These are phyloP conservation scores for Pestalotiopsis sp. DNA, from an alignment of 2,329 filamentous ascomycete species.

Conservation along the genomic window DNA sequence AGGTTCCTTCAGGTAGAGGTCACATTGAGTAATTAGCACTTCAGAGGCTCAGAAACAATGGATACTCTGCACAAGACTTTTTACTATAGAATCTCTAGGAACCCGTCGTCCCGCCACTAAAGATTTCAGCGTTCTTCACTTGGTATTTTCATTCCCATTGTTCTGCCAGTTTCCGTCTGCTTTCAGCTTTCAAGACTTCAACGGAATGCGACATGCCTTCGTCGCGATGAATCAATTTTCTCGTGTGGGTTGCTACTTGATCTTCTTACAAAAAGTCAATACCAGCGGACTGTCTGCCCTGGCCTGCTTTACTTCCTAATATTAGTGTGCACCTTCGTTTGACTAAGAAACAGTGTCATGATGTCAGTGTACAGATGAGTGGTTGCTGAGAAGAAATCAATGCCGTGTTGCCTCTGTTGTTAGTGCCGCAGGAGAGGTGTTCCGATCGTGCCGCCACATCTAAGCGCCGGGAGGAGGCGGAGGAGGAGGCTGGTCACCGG, in stretches of 20 bases:
- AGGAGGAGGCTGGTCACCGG: slow-evolving; percentile 63
- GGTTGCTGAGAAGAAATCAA: not conserved
- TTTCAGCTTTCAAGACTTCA: not conserved
- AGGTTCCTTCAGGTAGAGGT: too few species aligned
- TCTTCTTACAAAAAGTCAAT: slow-evolving; percentile 1
- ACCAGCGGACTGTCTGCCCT: not conserved
- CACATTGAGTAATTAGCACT: too few species aligned
- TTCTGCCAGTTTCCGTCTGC: not conserved
- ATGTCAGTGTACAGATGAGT: not conserved
- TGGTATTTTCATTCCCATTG: too few species aligned
- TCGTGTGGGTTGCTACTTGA: not conserved
- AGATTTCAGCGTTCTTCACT: too few species aligned
- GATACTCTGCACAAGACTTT: too few species aligned
- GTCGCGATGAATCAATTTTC: not conserved
- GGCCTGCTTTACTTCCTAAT: not conserved
- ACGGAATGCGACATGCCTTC: not conserved
- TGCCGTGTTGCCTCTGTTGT: not conserved
- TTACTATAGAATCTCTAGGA: too few species aligned
- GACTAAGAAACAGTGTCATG: not conserved
- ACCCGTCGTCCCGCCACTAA: too few species aligned
- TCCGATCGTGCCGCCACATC: slow-evolving; percentile 13
- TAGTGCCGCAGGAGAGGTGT: not conserved
- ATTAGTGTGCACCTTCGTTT: slow-evolving; percentile 2
- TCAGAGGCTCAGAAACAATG: too few species aligned
- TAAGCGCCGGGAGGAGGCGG: slow-evolving; percentile 60